These are phyloP conservation scores for Dryas drummondii DNA, from an alignment of 306 rosid species.

Conservation along the genomic window DNA sequence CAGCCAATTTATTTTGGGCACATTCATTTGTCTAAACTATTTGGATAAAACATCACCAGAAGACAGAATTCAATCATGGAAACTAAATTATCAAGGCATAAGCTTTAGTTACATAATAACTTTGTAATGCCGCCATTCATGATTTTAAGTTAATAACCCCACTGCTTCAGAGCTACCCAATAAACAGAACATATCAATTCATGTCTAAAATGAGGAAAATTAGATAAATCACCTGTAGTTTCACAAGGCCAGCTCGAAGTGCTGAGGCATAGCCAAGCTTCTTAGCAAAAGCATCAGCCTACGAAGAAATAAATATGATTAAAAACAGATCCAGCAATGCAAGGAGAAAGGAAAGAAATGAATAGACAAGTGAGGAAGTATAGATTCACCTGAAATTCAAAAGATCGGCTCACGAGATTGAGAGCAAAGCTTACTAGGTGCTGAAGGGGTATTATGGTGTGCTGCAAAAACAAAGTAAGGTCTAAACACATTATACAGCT, in stretches of 20 bases:
- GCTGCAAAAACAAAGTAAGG: slow-evolving; percentile 56
- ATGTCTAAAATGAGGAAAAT: slow-evolving; percentile 1
- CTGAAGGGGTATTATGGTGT: slow-evolving; percentile 84
- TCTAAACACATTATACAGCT: background rate
- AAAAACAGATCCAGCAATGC: background rate
- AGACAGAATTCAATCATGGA: background rate
- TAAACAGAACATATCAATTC: background rate
- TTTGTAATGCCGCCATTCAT: background rate
- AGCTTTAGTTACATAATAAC: background rate
- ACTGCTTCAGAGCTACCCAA: background rate
- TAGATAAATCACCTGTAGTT: slow-evolving; percentile 61
- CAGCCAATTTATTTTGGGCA: background rate
- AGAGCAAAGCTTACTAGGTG: slow-evolving; percentile 88
- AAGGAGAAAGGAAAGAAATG: background rate
- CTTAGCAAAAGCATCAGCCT: slow-evolving; percentile 91
- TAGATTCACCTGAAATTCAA: slow-evolving; percentile 78
- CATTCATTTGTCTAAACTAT: slow-evolving; percentile 3
- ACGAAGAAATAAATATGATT: slow-evolving; percentile 22
- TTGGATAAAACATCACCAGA: background rate
- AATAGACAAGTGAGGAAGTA: slow-evolving; percentile 5
- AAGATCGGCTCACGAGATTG: slow-evolving; percentile 88
- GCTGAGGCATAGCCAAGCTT: slow-evolving; percentile 73
- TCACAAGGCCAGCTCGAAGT: slow-evolving; percentile 74
- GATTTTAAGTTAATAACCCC: background rate
- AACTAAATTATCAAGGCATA: background rate